Evolutionary conservation across 2,329 filamentous ascomycete species (phyloP).

Genomic region (Penicillium sp.): DNA sequence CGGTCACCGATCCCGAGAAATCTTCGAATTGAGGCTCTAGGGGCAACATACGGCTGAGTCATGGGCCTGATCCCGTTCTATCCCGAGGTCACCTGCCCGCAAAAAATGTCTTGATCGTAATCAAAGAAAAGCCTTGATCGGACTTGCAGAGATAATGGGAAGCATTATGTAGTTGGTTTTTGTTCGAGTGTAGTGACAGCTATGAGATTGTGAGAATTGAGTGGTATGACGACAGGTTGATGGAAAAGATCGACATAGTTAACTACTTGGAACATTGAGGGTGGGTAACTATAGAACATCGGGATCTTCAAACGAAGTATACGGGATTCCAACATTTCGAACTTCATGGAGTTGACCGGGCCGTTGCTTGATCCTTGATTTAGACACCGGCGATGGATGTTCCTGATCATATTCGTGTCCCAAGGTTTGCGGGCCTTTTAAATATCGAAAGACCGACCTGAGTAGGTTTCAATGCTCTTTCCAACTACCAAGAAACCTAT

Average conservation of each 20-base stretch:
- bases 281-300: neutral
- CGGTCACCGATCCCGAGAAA: too few relatives aligned
- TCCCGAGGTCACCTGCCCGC: slow-evolving; percentile 28
- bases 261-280: neutral
- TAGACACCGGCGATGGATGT: neutral
- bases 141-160: slow-evolving; percentile 30
- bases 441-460: too few relatives aligned
- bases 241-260: neutral
- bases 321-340: slow-evolving; percentile 14
- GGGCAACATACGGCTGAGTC: slow-evolving; percentile 6
- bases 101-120: too few relatives aligned
- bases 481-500: too few relatives aligned
- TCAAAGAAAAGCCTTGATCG: slow-evolving; percentile 11
- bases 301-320: slow-evolving; percentile 8
- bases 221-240: neutral
- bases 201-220: neutral
- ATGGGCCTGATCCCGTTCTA: slow-evolving; percentile 16
- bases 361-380: slow-evolving; percentile 3
- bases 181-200: slow-evolving; percentile 16
- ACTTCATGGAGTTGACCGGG: slow-evolving; percentile 1
- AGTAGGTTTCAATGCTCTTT: too few relatives aligned
- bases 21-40: too few relatives aligned
- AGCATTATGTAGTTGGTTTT: slow-evolving; percentile 24
- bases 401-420: neutral
- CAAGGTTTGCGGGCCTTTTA: neutral